Conservation (phyloP, 148 eudicot species). For the Fagopyrum esculentum region DNA sequence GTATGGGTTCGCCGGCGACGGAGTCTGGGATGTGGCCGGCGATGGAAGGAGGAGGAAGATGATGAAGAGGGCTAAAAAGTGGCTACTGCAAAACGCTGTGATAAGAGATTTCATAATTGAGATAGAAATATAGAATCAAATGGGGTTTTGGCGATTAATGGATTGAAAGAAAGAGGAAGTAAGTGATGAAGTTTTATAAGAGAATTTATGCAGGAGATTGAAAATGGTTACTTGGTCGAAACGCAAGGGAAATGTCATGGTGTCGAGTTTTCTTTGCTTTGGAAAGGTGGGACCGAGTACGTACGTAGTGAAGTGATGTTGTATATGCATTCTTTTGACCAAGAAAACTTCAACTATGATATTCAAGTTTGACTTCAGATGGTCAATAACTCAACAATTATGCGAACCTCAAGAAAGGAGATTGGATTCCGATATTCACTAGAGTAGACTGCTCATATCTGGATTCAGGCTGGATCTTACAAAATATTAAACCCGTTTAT, state of each 20-base stretch:
- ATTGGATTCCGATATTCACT: too few relatives aligned
- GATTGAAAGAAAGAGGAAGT: background rate
- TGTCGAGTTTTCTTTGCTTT: background rate
- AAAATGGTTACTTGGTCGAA: background rate
- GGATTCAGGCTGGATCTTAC: too few relatives aligned
- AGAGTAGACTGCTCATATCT: too few relatives aligned
- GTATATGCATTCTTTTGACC: background rate
- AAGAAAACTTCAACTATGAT: background rate
- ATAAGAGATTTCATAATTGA: background rate
- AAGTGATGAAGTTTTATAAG: background rate
- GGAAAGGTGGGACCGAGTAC: background rate
- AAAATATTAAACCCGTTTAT: too few relatives aligned
- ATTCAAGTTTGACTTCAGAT: background rate
- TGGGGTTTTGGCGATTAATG: background rate
- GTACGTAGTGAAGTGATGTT: background rate
- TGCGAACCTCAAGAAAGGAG: too few relatives aligned
- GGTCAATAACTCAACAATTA: background rate
- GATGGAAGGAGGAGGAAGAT: conserved; percentile 19
- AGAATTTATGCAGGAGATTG: background rate
- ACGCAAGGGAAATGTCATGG: background rate
- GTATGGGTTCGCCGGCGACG: background rate
- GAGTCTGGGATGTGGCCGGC: conserved; percentile 6
- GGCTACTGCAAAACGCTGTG: background rate
- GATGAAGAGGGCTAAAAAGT: background rate
- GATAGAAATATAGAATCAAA: background rate